Evolutionary conservation across 2,329 filamentous ascomycete species (phyloP).

Genomic region (Aciculosporium take): DNA sequence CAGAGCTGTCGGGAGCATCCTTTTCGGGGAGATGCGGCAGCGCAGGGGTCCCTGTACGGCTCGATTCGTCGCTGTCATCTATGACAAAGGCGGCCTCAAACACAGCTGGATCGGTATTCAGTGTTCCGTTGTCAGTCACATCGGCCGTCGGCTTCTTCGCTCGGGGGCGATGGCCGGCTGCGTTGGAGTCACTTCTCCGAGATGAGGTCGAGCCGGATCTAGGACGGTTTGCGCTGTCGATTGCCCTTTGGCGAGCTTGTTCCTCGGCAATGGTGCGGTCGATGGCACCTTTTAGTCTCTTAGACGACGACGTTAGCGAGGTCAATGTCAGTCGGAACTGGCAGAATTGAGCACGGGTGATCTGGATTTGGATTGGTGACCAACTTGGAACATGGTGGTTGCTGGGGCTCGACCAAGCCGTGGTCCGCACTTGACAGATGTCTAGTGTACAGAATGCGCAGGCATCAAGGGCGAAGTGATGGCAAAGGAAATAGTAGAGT

Average conservation of each 20-base stretch:
- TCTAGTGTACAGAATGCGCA: slow-evolving; percentile 1
- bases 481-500: background rate
- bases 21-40: slow-evolving; percentile 24
- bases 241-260: slow-evolving; percentile 59
- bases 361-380: slow-evolving; percentile 5
- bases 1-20: slow-evolving; percentile 11
- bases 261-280: slow-evolving; percentile 84
- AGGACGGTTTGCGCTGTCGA: slow-evolving; percentile 28
- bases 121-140: slow-evolving; percentile 23
- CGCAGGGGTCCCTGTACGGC: slow-evolving; percentile 45
- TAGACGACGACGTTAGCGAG: slow-evolving; percentile 1
- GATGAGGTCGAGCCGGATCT: slow-evolving; percentile 23
- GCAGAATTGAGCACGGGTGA: background rate
- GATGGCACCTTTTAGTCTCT: slow-evolving; percentile 69
- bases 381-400: slow-evolving; percentile 19
- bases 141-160: slow-evolving; percentile 25
- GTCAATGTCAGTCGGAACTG: background rate
- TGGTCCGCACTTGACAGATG: background rate
- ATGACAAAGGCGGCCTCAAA: slow-evolving; percentile 79
- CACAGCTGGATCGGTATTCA: slow-evolving; percentile 67
- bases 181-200: slow-evolving; percentile 25
- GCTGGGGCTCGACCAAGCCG: background rate
- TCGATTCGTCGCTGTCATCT: slow-evolving; percentile 63
- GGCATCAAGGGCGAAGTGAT: background rate
- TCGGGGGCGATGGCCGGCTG: slow-evolving; percentile 16